Base-by-base conservation (phyloP, 495 filamentous ascomycete genomes). In the Oidiodendron maius region DNA sequence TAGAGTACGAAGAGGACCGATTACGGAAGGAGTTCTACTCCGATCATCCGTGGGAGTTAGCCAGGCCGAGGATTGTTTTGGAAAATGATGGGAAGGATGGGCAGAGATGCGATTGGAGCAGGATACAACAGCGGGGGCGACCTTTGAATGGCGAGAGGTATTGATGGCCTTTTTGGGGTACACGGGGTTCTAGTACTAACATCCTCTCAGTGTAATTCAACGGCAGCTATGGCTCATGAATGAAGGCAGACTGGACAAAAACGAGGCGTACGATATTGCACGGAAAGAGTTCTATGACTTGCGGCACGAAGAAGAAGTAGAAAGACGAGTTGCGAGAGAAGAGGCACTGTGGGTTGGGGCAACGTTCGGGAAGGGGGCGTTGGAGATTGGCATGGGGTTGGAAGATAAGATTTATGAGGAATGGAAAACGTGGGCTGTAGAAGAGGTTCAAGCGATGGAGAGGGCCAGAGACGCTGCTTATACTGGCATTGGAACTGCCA, bases 1-100 rank as follows among this genome's bases (percentile, higher is more conserved):
- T 98, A 44, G 72, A 72, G 44, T 94, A 90, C 64, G 86, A 89
- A 39, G 93, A 98, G 64, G 94, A 98, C 64, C 66, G 72, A 52
- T 70, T 97, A 56, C 83, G 93, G 41, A 70, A 60, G 47, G 70
- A 84, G 22, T 98, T 97, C 71, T 97, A 84, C 70, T 74, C 72
- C 51, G 91, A 98, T 64, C 93, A 98, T 67, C 93, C 93, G 3
- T 98, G 93, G 93, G 93, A 98, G 64, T 72, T 98, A 59, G 93
- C 94, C 23, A 76, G 93, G 53, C 93, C 93, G 43, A 75, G 83
- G 55, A 74, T 96, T 52, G 65, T 98, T 21, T 68, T 96, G 11
- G 93, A 98, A 68, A 75, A 81, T 58, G 82, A 91, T 60, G 93
- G 93, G 21, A 85, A 80, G 61, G 93, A 98, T 63, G 75, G 70